Evolutionary conservation across 768 basidiomycete genomes (phyloP).

Genomic region (Suillus clintonianus): DNA sequence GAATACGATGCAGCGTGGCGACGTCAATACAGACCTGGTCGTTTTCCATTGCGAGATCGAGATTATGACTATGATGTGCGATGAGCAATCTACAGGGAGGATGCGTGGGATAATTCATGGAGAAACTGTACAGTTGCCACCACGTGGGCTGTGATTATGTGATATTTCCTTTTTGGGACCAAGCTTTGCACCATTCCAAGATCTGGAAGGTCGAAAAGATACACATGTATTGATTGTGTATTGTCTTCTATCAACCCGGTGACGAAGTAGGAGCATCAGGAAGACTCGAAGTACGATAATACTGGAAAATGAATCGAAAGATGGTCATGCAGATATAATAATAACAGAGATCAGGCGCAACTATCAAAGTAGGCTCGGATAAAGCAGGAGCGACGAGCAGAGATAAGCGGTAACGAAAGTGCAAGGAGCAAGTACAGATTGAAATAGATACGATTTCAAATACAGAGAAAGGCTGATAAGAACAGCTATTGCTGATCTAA

Average conservation of each 20-base stretch:
- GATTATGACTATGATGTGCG: constrained; percentile 2
- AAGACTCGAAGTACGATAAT: not conserved
- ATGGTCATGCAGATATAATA: constrained; percentile 4
- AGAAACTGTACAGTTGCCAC: constrained; percentile 31
- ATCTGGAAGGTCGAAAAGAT: not conserved
- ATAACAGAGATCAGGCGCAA: constrained; percentile 14
- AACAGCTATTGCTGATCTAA: constrained; percentile 28
- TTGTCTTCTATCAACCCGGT: not conserved
- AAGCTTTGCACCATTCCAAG: not conserved
- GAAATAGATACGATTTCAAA: constrained; percentile 16
- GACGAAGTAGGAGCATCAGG: not conserved
- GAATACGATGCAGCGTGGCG: not conserved
- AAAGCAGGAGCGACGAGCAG: constrained; percentile 11
- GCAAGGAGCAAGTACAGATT: constrained; percentile 11
- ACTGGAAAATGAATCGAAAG: constrained; percentile 3
- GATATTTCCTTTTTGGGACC: not conserved
- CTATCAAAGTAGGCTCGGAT: constrained; percentile 18
- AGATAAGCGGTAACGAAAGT: constrained; percentile 2
- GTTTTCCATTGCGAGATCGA: constrained; percentile 75
- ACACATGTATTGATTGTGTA: not conserved
- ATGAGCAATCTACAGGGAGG: not conserved
- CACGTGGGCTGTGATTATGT: not conserved
- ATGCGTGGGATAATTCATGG: constrained; percentile 28
- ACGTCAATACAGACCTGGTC: constrained; percentile 62
- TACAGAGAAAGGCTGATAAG: constrained; percentile 9